Evolutionary conservation across 164 flowering plant genomes (phyloP).

Genomic region (Berberis vulgaris): DNA sequence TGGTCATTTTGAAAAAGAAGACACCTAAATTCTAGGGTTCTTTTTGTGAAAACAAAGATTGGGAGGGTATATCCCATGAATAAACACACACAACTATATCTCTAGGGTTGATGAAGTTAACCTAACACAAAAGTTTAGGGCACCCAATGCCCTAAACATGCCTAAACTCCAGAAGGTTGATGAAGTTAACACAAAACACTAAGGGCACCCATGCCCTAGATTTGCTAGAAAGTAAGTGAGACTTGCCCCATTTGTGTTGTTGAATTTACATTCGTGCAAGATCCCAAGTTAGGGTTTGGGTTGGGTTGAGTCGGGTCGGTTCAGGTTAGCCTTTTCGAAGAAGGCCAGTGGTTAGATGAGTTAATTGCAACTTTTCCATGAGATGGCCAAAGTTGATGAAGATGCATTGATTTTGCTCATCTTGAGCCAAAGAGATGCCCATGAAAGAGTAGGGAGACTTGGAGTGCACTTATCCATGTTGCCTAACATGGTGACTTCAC

Average conservation of each 20-base stretch:
- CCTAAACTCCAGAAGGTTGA: slow-evolving; percentile 11
- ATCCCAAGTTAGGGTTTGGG: slow-evolving; percentile 11
- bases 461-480: not conserved
- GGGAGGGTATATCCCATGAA: slow-evolving; percentile 7
- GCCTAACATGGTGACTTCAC: slow-evolving; percentile 1
- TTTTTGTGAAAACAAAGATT: slow-evolving; percentile 4
- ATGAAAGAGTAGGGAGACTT: slow-evolving; percentile 19
- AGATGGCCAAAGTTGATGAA: too few species aligned
- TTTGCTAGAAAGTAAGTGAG: slow-evolving; percentile 13
- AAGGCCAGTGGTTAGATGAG: slow-evolving; percentile 18
- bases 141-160: slow-evolving; percentile 7
- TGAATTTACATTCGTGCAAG: slow-evolving; percentile 30
- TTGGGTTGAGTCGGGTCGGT: slow-evolving; percentile 8
- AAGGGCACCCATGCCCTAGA: slow-evolving; percentile 16
- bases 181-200: slow-evolving; percentile 5
- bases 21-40: slow-evolving; percentile 8
- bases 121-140: not conserved
- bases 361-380: too few species aligned
- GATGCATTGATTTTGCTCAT: slow-evolving; percentile 5
- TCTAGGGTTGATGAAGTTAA: not conserved
- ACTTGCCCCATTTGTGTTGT: slow-evolving; percentile 15
- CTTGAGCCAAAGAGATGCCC: slow-evolving; percentile 8
- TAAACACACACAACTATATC: too few species aligned
- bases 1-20: slow-evolving; percentile 5
- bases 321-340: slow-evolving; percentile 23